Evolutionary conservation across 768 basidiomycete species (phyloP).

Genomic region (Lentinula guzmanii): DNA sequence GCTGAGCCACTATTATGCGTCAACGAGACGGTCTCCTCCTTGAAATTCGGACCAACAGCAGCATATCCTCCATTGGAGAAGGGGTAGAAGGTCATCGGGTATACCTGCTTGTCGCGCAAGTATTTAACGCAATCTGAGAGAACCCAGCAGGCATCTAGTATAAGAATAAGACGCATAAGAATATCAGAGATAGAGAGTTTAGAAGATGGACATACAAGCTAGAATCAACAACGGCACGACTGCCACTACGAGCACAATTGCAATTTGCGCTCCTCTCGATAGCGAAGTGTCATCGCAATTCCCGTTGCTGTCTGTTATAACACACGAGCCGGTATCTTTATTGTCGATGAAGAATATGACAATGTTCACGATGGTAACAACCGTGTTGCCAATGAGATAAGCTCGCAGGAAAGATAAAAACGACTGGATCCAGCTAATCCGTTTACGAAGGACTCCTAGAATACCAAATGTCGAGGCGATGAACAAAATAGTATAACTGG

Average conservation of each 20-base stretch:
- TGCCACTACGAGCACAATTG: not conserved
- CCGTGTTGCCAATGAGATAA: not conserved
- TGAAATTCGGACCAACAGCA: not conserved
- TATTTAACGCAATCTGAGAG: constrained; percentile 6
- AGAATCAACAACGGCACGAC: not conserved
- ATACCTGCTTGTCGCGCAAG: not conserved
- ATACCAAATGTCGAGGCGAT: not conserved
- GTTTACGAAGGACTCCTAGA: not conserved
- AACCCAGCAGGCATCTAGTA: constrained; percentile 4
- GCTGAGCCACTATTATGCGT: constrained; percentile 1
- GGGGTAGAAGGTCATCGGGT: not conserved
- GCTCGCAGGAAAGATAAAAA: not conserved
- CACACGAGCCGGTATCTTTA: not conserved
- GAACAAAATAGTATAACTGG: not conserved
- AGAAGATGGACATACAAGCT: not conserved
- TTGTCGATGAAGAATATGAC: constrained; percentile 2
- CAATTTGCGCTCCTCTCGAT: not conserved
- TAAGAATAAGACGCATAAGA: not conserved
- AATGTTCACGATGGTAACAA: not conserved
- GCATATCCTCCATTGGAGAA: not conserved
- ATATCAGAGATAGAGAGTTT: not conserved
- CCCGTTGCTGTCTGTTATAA: not conserved
- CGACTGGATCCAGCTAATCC: not conserved
- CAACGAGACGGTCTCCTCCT: not conserved
- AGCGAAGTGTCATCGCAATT: not conserved